These are phyloP conservation scores for Debaryomyces subglobosus DNA, from an alignment of 1,139 yeast species.

Conservation along the genomic window DNA sequence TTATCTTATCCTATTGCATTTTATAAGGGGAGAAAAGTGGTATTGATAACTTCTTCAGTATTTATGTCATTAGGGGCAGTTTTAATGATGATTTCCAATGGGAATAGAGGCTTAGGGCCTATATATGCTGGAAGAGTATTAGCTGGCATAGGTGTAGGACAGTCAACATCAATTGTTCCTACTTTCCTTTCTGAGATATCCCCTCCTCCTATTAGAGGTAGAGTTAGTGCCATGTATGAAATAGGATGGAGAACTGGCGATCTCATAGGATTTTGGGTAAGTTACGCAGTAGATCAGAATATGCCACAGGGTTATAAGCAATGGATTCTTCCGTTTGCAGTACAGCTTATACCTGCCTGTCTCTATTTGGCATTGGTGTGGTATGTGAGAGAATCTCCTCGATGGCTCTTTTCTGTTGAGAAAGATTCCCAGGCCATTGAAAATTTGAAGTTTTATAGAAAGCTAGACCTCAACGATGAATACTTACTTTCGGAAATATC, in stretches of 20 bases:
- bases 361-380: conserved; percentile 41
- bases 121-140: conserved; percentile 41
- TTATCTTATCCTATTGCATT: conserved; percentile 30
- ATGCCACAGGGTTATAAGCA: conserved; percentile 24
- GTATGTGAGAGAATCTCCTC: conserved; percentile 49
- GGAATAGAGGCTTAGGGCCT: conserved; percentile 29
- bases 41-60: conserved; percentile 30
- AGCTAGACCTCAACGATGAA: conserved; percentile 26
- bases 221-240: conserved; percentile 52
- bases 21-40: conserved; percentile 27
- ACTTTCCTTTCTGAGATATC: conserved; percentile 35
- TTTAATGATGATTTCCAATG: conserved; percentile 28
- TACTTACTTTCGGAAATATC: conserved; percentile 31
- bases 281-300: conserved; percentile 37
- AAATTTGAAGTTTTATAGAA: conserved; percentile 32
- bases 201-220: conserved; percentile 34
- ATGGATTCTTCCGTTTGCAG: conserved; percentile 41
- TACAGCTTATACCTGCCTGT: conserved; percentile 48
- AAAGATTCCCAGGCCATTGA: conserved; percentile 36
- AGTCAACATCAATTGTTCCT: conserved; percentile 36
- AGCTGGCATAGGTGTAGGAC: conserved; percentile 40
- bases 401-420: conserved; percentile 44
- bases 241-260: conserved; percentile 55
- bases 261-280: conserved; percentile 44
- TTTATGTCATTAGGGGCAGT: conserved; percentile 49